These are phyloP conservation scores for Eimeria falciformis DNA, from an alignment of 169 alveolate genomes.

Conservation along the genomic window DNA sequence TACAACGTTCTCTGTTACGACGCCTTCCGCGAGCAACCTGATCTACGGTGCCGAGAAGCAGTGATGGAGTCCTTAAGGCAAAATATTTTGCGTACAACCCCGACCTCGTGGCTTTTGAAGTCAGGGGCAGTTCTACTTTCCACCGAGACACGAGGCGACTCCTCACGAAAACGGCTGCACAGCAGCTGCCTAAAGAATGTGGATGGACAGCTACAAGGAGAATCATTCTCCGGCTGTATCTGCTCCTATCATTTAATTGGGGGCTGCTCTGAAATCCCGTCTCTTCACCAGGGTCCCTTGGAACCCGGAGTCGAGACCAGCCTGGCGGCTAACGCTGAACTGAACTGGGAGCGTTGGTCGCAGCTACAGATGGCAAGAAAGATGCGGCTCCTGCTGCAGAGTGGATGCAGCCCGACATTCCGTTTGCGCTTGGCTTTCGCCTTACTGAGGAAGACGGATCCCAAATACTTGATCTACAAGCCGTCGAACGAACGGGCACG, in stretches of 20 bases:
- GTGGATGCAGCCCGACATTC: slow-evolving; percentile 25
- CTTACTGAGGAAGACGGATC: slow-evolving; percentile 19
- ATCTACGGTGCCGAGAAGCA: slow-evolving; percentile 25
- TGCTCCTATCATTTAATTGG: neutral
- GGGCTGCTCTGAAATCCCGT: slow-evolving; percentile 47
- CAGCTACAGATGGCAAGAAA: neutral
- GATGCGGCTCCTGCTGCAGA: slow-evolving; percentile 54
- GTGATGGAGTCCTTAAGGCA: neutral
- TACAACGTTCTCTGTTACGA: slow-evolving; percentile 49
- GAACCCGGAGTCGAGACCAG: slow-evolving; percentile 16
- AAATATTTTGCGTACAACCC: neutral
- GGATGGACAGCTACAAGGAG: too few species aligned
- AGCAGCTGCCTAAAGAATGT: neutral
- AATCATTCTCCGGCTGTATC: neutral
- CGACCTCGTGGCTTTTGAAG: neutral
- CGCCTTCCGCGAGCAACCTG: slow-evolving; percentile 61
- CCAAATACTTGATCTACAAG: neutral
- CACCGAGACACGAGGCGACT: too few species aligned
- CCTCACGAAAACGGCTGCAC: neutral
- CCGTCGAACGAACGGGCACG: neutral
- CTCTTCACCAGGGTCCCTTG: slow-evolving; percentile 57
- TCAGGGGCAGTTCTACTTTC: neutral
- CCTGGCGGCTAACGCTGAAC: neutral
- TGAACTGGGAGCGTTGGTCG: slow-evolving; percentile 60
- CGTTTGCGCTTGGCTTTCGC: slow-evolving; percentile 1